These are phyloP conservation scores for Puccinia novopanici DNA, from an alignment of 1,284 basidiomycete genomes.

Conservation along the genomic window DNA sequence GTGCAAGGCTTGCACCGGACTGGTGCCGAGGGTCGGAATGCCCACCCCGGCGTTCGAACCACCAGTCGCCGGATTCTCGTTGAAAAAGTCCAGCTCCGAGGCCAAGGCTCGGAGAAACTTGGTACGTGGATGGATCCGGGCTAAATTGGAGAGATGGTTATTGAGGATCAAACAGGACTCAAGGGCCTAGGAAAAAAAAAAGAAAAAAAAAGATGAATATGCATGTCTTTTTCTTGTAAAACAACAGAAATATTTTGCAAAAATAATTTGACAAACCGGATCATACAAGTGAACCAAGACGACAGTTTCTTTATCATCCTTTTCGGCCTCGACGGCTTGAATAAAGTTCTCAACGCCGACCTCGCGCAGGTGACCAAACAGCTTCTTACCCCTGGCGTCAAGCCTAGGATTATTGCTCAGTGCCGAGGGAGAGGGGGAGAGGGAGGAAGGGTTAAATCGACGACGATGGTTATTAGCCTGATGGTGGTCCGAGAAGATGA, in stretches of 20 bases:
- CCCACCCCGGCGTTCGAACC: constrained; percentile 61
- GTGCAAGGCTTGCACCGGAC: background rate
- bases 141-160: constrained; percentile 69
- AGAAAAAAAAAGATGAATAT: constrained; percentile 11
- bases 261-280: constrained; percentile 65
- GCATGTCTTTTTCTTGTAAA: constrained; percentile 12
- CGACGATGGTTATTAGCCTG: background rate
- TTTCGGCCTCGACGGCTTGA: constrained; percentile 67
- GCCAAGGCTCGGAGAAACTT: constrained; percentile 78
- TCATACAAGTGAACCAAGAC: constrained; percentile 82
- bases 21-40: constrained; percentile 7
- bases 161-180: constrained; percentile 68
- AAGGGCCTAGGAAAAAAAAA: constrained; percentile 53
- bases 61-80: constrained; percentile 60
- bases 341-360: constrained; percentile 74
- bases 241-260: constrained; percentile 3
- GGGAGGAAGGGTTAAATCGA: background rate
- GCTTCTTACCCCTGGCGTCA: constrained; percentile 61
- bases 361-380: constrained; percentile 78
- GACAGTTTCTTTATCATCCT: constrained; percentile 66
- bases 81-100: constrained; percentile 73
- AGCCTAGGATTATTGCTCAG: background rate
- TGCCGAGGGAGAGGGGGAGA: background rate
- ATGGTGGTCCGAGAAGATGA: background rate
- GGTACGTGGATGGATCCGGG: constrained; percentile 69